These are phyloP conservation scores for Wickerhamomyces bisporus DNA, from an alignment of 805 yeast genomes.

Conservation along the genomic window DNA sequence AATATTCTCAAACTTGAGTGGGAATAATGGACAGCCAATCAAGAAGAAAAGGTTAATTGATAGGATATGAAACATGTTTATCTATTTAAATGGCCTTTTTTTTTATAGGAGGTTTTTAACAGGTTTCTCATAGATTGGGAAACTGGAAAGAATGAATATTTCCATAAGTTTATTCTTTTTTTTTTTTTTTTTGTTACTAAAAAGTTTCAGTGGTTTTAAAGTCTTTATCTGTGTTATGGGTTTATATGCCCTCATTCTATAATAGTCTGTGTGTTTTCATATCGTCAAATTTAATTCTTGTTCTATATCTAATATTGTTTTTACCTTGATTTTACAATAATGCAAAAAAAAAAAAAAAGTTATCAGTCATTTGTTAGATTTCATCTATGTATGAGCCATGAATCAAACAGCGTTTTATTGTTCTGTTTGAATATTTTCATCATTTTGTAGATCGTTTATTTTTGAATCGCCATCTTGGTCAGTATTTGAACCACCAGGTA, in stretches of 20 bases:
- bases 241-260: no score
- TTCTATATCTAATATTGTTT: background rate
- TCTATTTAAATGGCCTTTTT: background rate
- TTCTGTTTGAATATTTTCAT: constrained; percentile 13
- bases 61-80: constrained; percentile 5
- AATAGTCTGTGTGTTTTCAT: no score
- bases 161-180: no score
- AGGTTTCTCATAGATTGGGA: constrained; percentile 1
- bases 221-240: no score
- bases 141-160: no score
- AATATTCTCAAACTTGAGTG: constrained; percentile 32
- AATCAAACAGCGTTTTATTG: constrained; percentile 5
- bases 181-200: background rate
- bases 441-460: background rate
- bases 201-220: no score
- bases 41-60: constrained; percentile 27
- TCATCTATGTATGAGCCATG: no score
- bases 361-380: no score
- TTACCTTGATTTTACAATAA: background rate
- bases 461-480: constrained; percentile 3
- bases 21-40: constrained; percentile 28
- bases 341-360: no score
- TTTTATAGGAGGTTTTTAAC: background rate
- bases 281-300: constrained; percentile 2
- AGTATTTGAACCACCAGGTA: constrained; percentile 13